Base-by-base conservation (phyloP, 2,329 filamentous ascomycete genomes). In the Epichloe typhina region DNA sequence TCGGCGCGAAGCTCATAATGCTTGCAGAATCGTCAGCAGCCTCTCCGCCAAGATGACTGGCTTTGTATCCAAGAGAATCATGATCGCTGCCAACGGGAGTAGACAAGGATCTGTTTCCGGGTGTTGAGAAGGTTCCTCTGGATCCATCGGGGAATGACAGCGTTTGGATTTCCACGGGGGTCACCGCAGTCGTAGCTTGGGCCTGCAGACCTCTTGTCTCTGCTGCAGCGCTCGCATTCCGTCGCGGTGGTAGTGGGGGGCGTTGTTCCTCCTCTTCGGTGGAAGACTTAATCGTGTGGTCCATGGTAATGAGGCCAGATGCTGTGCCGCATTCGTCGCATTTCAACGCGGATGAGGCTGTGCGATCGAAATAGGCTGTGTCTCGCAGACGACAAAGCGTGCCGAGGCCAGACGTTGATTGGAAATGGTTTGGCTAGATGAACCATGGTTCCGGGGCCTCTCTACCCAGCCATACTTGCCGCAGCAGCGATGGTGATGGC, bases 181-280 rank as follows among this genome's bases (percentile, higher is more conserved):
- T 91, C 13, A 97, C 62, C 9, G 89, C 89, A 1, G 89, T 96
- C 3, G 90, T 96, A 46, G 91, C 81, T 53, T 80, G 82, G 2
- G 84, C 82, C 55, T 71, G 73, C 50, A 72, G 61, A 65, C 67
- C 55, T 66, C 66, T 57, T 44, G 68, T 9, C 54, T 75, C 64
- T 54, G 68, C 46, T 40, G 64, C 57, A 42, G 62, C 54, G 49
- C 61, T 67, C 26, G 65, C 66, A 21, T 64, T 56, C 45, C 72
- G 72, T 51, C 76, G 71, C 31, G 77, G 74, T n/a, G 77, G 78
- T 49, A 80, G 69, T 49, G 76, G 76, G 55, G 77, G 77, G 50
- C 73, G 74, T 19, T 66, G 68, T 51, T 73, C 72, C 61, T 74
- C 72, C 55, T 65, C 50, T 17, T 45, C 46, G 13, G 50, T 62